Base-by-base conservation (phyloP, 805 yeast species). In the Blastobotrys parvus region DNA sequence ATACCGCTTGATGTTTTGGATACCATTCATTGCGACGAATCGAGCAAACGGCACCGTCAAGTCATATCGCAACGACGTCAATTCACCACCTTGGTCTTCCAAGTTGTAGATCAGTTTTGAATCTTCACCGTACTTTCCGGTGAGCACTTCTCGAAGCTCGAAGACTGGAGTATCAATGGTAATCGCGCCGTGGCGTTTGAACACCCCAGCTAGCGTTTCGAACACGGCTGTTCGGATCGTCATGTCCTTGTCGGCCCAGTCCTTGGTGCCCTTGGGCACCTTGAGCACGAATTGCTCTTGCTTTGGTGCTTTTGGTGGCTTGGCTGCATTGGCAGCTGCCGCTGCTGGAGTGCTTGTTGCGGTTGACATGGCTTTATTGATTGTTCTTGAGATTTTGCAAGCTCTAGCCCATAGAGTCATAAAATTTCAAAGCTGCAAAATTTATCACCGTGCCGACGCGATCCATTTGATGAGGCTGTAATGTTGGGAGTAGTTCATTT, bases 171-270 rank as follows among this genome's bases (percentile, higher is more conserved):
- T 92, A 62, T 92, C 99, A 51, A 92, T 87, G 34, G 98, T 90
- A 27, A 88, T 95, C 65, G 94, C 98, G 49, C 99, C 99, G 64
- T 92, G 99, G 55, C 88, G 82, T 64, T 88, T 83, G 75, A 92
- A 92, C 40, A 92, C 65, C 1, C 68, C 56, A 13, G 89, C 76
- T 48, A 92, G 66, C 7, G 87, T 75, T 41, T 71, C 68, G 63
- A 92, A 92, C 47, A 92, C 75, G 32, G 84, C 92, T 56, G 85
- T 90, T 64, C 98, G 79, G 53, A 92, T 78, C 32, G 88, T 83
- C 97, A 92, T 92, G 62, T 92, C 98, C 62, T 83, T 82, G 57
- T 92, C 98, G 50, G 95, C 86, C 98, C 98, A 92, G 64, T 92
- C 98, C 64, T 88, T 89, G 54, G 97, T 64, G 51, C 98, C 98